Evolutionary conservation across 495 filamentous ascomycete species (phyloP), one percentile per base, ranked within the genome.

Genomic region (Penicillium subrubescens): DNA sequence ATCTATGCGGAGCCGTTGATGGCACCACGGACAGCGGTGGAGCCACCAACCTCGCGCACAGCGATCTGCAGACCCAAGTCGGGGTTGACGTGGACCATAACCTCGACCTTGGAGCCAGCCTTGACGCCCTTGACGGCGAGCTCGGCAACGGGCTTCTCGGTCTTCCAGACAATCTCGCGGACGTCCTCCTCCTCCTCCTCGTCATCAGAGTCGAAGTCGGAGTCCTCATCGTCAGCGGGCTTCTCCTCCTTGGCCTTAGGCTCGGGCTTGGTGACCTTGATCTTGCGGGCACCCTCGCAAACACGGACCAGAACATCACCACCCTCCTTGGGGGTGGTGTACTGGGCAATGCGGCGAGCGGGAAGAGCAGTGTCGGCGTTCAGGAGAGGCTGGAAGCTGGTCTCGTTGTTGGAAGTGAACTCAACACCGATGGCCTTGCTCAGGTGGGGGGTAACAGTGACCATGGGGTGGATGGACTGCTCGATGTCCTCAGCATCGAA

Each of bases 401-500:
- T 62, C 80, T 82, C 43, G 39, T 88, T 85, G 46, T 81, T 83
- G n/a, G 88, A 83, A 48, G 87, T 80, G 64, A 91, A 85, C 64
- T 96, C 83, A 21, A 97, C 90, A 71, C 95, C 95, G 62, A 99
- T 92, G 27, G 94, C 91, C 69, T 92, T 90, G 65, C 84, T 83
- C 63, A 96, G 86, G 78, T 99, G 95, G 43, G 93, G 91, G 34
- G 94, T 93, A 19, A 92, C 93, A 17, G 95, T 98, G 57, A 99
- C 93, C 73, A 92, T 90, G 39, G 95, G 92, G 83, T 99, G 95
- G 44, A 92, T 96, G 12, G 92, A 96, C 79, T 97, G 92, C 72
- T 94, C 91, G 67, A 99, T 96, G 73, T 99, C 96, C 59, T 93
- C 92, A 59, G 84, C 79, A 58, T 98, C 95, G 75, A 95, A 98